Evolutionary conservation across 2,329 filamentous ascomycete species (phyloP), one percentile per base, ranked within the genome.

Genomic region (Elsinoe perseae): DNA sequence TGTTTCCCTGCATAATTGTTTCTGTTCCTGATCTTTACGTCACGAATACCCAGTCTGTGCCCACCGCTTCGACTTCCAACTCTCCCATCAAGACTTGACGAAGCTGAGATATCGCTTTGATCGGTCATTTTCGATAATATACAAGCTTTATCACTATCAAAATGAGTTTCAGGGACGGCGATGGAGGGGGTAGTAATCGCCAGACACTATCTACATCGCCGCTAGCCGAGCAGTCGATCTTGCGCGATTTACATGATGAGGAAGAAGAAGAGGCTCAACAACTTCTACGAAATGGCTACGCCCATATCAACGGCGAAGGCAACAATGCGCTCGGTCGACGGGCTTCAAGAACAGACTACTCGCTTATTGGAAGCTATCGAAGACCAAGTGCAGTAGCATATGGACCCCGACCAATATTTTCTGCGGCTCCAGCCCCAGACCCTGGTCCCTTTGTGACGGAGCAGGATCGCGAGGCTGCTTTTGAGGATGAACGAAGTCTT

Each of bases 341-440:
- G 9, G 54, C 23, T 54, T 63, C 56, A 59, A 58, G 34, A 56
- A 42, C 25, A 23, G 30, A 63, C 36, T 71, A 74, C 59, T 80
- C 81, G 14, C 77, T 86, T 72, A 75, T 77, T 16, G 78, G 80
- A 32, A 81, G 81, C 28, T 95, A 93, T 72, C 82, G 87, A 56
- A 81, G 89, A 44, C 88, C 89, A 1, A 87, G 83, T 62, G 86
- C 85, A 66, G 84, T 93, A 42, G 84, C 85, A 27, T 86, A 85
- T 10, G 84, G 85, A 21, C 79, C 83, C 1, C 78, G 89, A 55
- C 84, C 86, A 2, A 80, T 85, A 3, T 77, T 95, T 58, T 79
- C 88, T 23, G 81, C 82, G 77, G 58, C 86, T 77, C 70, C 66
- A 56, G 62, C 83, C 27, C 73, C 70, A 60, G 73, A 67, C 68